Conservation (phyloP, 495 filamentous ascomycete genomes). For the Neurospora sp. region DNA sequence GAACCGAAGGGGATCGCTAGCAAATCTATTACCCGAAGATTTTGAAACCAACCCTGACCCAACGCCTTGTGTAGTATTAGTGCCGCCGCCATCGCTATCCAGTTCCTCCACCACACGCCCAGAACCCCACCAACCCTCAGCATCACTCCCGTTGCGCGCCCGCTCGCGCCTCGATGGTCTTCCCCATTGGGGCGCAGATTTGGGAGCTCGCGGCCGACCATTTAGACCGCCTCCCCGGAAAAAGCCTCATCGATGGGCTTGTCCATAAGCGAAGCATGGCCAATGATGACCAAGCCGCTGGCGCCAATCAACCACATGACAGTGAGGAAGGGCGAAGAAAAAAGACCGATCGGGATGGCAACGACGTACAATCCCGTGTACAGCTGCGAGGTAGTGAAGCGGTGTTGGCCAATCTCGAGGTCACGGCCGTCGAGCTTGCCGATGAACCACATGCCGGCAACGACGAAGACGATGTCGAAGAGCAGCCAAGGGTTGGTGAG, state of each 20-base stretch:
- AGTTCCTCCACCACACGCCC: conserved; percentile 59
- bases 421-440: conserved; percentile 79
- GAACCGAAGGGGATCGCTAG: conserved; percentile 52
- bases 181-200: conserved; percentile 91
- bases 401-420: conserved; percentile 71
- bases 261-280: conserved; percentile 93
- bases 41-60: conserved; percentile 30
- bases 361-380: conserved; percentile 81
- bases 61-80: conserved; percentile 50
- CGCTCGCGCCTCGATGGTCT: conserved; percentile 87
- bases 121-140: conserved; percentile 29
- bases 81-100: conserved; percentile 51
- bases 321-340: conserved; percentile 69
- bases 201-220: conserved; percentile 99
- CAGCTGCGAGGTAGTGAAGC: conserved; percentile 83
- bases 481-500: conserved; percentile 74
- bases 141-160: conserved; percentile 48
- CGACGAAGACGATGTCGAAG: conserved; percentile 83
- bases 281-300: conserved; percentile 79
- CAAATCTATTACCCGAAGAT: conserved; percentile 31
- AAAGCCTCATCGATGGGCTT: conserved; percentile 99
- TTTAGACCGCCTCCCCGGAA: conserved; percentile 99
- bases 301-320: conserved; percentile 94
- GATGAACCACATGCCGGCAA: conserved; percentile 80
- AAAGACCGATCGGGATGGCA: conserved; percentile 71